Conservation (phyloP, 2,329 filamentous ascomycete species). For the Coniella vitis region DNA sequence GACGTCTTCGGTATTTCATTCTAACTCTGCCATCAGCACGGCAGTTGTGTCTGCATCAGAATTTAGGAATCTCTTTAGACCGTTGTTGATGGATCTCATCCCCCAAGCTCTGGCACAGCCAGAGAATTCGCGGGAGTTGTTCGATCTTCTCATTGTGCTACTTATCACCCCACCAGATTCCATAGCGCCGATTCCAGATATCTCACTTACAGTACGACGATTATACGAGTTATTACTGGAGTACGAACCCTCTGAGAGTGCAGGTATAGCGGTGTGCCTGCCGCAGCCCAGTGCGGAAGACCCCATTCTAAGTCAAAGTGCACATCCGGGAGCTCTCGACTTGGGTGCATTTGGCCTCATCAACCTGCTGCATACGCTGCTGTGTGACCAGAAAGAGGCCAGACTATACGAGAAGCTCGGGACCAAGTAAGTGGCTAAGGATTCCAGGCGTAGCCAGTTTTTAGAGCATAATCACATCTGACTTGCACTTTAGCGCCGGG, state of each 20-base stretch:
- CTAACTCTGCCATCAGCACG: slow-evolving; percentile 15
- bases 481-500: slow-evolving; percentile 26
- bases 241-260: slow-evolving; percentile 27
- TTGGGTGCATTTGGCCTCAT: slow-evolving; percentile 30
- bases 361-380: slow-evolving; percentile 26
- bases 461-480: not conserved
- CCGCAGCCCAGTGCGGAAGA: slow-evolving; percentile 17
- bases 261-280: not conserved
- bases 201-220: slow-evolving; percentile 21
- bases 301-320: slow-evolving; percentile 22
- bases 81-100: slow-evolving; percentile 32
- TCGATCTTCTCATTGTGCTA: slow-evolving; percentile 34
- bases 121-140: slow-evolving; percentile 37
- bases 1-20: slow-evolving; percentile 9
- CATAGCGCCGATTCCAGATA: slow-evolving; percentile 24
- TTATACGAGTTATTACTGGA: slow-evolving; percentile 22
- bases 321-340: slow-evolving; percentile 30
- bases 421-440: slow-evolving; percentile 11
- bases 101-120: slow-evolving; percentile 27
- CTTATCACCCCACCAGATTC: slow-evolving; percentile 33
- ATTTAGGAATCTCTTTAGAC: slow-evolving; percentile 43
- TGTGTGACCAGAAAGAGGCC: slow-evolving; percentile 19
- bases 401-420: slow-evolving; percentile 13
- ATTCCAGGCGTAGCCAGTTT: not conserved
- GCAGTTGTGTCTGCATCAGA: slow-evolving; percentile 27